Conservation (phyloP, 108 stramenopile genomes). For the Schizochytrium sp. region DNA sequence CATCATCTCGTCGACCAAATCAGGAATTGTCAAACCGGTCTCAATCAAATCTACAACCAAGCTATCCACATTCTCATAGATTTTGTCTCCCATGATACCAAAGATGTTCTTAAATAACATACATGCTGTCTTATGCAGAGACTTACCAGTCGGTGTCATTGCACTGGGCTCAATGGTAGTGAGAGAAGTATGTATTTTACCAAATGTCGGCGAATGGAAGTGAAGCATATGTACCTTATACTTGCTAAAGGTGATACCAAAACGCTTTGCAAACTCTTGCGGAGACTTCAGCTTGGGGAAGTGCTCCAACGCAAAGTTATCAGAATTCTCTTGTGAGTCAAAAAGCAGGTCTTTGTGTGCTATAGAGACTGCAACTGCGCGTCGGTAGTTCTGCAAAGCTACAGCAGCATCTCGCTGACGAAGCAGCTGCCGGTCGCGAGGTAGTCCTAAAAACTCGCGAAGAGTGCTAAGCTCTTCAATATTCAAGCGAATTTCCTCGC, state of each 20-base stretch:
- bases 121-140: slow-evolving; percentile 40
- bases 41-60: slow-evolving; percentile 7
- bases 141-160: slow-evolving; percentile 14
- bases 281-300: slow-evolving; percentile 50
- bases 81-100: slow-evolving; percentile 46
- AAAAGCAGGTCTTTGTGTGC: slow-evolving; percentile 31
- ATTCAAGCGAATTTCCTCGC: slow-evolving; percentile 48
- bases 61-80: slow-evolving; percentile 53
- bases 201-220: slow-evolving; percentile 15
- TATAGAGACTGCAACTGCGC: slow-evolving; percentile 10
- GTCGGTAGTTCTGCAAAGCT: slow-evolving; percentile 56
- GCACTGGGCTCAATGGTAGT: slow-evolving; percentile 47
- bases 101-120: slow-evolving; percentile 47
- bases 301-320: slow-evolving; percentile 58
- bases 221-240: slow-evolving; percentile 53
- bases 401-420: slow-evolving; percentile 59
- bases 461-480: not conserved
- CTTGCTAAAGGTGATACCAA: slow-evolving; percentile 57
- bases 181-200: slow-evolving; percentile 49
- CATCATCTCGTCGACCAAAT: slow-evolving; percentile 71
- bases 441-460: slow-evolving; percentile 22
- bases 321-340: slow-evolving; percentile 31
- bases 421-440: slow-evolving; percentile 50
- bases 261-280: slow-evolving; percentile 57
- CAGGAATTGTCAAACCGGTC: slow-evolving; percentile 15